Percentiles rank a stretch among this genome's conserved stretches.
These are phyloP conservation scores for Debaryomyces coudertii DNA, from an alignment of 1,139 yeast genomes.

Conservation along the genomic window DNA sequence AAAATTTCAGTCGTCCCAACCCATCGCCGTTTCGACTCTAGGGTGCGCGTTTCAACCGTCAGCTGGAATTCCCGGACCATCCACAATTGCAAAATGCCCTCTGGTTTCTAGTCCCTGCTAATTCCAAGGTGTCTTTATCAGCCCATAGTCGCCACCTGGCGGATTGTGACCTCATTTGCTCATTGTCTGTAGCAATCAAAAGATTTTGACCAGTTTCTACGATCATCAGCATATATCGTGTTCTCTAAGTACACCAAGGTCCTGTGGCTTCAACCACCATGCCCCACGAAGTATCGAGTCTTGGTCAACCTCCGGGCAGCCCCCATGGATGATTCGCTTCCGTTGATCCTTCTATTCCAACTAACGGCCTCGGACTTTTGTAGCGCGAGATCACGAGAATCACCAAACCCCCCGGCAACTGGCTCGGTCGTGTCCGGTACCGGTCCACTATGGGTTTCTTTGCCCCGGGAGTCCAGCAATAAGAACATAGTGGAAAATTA, in stretches of 20 bases:
- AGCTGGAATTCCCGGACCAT: too few relatives aligned
- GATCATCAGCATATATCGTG: too few relatives aligned
- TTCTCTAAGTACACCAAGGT: too few relatives aligned
- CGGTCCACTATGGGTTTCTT: constrained; percentile 16
- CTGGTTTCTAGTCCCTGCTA: too few relatives aligned
- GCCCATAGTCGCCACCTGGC: neutral
- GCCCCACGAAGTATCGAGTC: neutral
- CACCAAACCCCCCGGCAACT: neutral
- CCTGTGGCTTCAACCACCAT: too few relatives aligned
- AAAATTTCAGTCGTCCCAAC: too few relatives aligned
- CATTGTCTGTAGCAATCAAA: too few relatives aligned
- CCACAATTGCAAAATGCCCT: neutral
- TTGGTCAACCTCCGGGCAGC: neutral
- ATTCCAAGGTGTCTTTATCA: neutral
- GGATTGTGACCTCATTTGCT: neutral
- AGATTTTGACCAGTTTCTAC: too few relatives aligned
- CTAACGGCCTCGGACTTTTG: constrained; percentile 26
- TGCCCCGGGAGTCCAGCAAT: constrained; percentile 18
- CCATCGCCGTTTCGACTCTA: too few relatives aligned
- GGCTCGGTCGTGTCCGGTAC: constrained; percentile 10
- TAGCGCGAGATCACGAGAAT: constrained; percentile 15
- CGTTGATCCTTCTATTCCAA: constrained; percentile 1
- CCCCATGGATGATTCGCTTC: neutral
- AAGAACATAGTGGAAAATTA: constrained; percentile 7
- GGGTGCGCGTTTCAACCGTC: neutral